Base-by-base conservation (phyloP, 2,329 filamentous ascomycete species). In the Fusarium gaditjirri region DNA sequence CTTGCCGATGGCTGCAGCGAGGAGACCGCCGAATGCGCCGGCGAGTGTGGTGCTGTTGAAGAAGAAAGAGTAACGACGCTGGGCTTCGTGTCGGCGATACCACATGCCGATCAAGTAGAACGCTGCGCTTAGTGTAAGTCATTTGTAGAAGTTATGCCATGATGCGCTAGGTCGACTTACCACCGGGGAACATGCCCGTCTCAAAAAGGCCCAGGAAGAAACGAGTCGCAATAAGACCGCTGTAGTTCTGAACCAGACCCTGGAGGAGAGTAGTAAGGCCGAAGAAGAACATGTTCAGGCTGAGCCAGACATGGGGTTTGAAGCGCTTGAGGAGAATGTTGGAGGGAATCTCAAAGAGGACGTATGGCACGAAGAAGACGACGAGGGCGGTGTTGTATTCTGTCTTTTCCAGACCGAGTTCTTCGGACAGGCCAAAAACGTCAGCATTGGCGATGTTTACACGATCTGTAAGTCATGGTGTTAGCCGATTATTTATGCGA, bases 21-120 rank as follows among this genome's bases (percentile, higher is more conserved):
- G 86, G 2, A 98, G 87, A 5, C 94, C 94, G 46, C 94, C 94
- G 76, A 97, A 98, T 0, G 94, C 93, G 36, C 93, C 93, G 2
- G 93, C 93, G 7, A 95, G 84, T 1, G 91, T 93, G 2, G 93
- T 95, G 33, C 88, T 93, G 77, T 89, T 91, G 85, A 98, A 98
- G 86, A 98, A 98, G 85, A 98, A 95, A 21, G 91, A 93, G 83
- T 95, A 98, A 35, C 96, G 91, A 77, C 94, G 94, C 82, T 98
- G 95, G 5, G 95, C 94, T 82, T 98, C 96, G 47, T 86, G 86
- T 66, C 95, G 90, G 66, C 91, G 91, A 77, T 98, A 99, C 94
- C 93, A 97, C 91, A 95, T 95, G 64, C 93, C 90, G 68, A 94
- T 90, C 12, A 95, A 83, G 77, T 94, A 93, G 78, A 92, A 87